Evolutionary conservation across 192 early-diverging fungal genomes (phyloP).

Genomic region (Backusella tarrabulga): DNA sequence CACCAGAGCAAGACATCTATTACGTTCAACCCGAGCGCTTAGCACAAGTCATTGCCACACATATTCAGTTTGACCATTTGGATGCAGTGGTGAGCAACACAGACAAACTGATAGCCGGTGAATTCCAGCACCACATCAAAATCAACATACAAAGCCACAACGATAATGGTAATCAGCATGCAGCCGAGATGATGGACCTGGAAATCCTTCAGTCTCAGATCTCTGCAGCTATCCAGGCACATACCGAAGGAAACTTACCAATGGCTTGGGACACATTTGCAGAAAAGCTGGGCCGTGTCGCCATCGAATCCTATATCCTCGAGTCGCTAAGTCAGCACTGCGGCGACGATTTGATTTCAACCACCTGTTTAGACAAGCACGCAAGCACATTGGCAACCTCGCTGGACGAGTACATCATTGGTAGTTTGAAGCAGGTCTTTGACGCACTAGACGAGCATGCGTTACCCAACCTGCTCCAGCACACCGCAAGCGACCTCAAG

Average conservation of each 20-base stretch:
- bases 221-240: constrained; percentile 25
- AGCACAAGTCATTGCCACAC: constrained; percentile 21
- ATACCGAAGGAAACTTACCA: constrained; percentile 23
- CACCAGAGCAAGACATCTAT: neutral
- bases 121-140: constrained; percentile 25
- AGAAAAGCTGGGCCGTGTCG: constrained; percentile 13
- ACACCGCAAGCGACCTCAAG: constrained; percentile 14
- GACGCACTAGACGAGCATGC: constrained; percentile 13
- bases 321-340: neutral
- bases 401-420: constrained; percentile 22
- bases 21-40: constrained; percentile 16
- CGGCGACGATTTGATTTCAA: neutral
- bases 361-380: constrained; percentile 15
- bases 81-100: constrained; percentile 20
- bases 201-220: constrained; percentile 29
- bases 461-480: constrained; percentile 12
- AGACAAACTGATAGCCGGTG: constrained; percentile 13
- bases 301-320: constrained; percentile 3
- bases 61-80: constrained; percentile 30
- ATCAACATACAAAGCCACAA: constrained; percentile 3
- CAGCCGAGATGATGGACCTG: constrained; percentile 24
- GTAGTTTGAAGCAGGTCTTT: constrained; percentile 13
- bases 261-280: constrained; percentile 27
- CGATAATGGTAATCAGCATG: neutral
- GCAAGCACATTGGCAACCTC: neutral